These are phyloP conservation scores for Teunomyces aglyptinius DNA, from an alignment of 805 yeast genomes.

Conservation along the genomic window DNA sequence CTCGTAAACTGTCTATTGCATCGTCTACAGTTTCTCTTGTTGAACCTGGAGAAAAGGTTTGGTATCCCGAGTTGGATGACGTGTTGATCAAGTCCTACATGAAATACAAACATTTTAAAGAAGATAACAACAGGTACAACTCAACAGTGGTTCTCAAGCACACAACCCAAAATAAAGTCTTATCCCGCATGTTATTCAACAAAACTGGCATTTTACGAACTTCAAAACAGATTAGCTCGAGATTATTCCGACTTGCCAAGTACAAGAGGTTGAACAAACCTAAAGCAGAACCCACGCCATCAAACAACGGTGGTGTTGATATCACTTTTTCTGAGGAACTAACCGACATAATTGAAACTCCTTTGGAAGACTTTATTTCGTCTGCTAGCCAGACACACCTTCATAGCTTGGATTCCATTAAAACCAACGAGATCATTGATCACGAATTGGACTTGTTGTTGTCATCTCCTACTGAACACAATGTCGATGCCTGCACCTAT, in stretches of 20 bases:
- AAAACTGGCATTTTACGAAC: slow-evolving; percentile 36
- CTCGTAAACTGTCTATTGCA: slow-evolving; percentile 7
- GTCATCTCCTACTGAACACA: slow-evolving; percentile 21
- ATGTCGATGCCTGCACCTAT: background rate
- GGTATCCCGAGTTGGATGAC: slow-evolving; percentile 38
- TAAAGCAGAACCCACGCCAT: background rate
- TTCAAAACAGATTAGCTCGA: slow-evolving; percentile 34
- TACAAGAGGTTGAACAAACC: slow-evolving; percentile 20
- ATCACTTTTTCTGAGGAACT: slow-evolving; percentile 15
- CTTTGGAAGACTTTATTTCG: slow-evolving; percentile 24
- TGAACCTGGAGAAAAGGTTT: slow-evolving; percentile 20
- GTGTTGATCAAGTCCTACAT: slow-evolving; percentile 32
- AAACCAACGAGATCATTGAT: slow-evolving; percentile 26
- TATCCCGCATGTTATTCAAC: slow-evolving; percentile 38
- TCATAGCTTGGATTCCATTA: slow-evolving; percentile 16
- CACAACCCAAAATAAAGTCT: slow-evolving; percentile 37
- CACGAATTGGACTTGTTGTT: slow-evolving; percentile 30
- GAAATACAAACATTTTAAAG: slow-evolving; percentile 33
- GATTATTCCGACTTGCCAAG: slow-evolving; percentile 29
- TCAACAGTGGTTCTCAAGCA: slow-evolving; percentile 24
- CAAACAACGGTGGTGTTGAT: background rate
- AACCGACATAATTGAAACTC: slow-evolving; percentile 27
- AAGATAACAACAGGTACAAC: slow-evolving; percentile 19
- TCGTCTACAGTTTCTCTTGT: slow-evolving; percentile 1
- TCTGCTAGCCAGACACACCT: slow-evolving; percentile 1